Evolutionary conservation across 345 rosid genomes (phyloP).

Genomic region (Lepidium africanum): DNA sequence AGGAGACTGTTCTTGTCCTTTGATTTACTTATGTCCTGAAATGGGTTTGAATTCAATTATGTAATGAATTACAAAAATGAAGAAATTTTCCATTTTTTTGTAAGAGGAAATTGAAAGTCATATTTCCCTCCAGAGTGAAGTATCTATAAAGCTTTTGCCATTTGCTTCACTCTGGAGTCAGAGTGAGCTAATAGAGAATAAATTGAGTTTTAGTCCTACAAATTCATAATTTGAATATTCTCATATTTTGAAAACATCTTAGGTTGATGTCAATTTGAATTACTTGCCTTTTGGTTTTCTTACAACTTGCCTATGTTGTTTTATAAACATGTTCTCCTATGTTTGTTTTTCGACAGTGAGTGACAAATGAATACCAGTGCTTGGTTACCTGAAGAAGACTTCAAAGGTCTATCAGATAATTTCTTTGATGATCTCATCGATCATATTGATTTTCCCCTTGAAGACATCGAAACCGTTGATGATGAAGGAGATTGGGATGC

Average conservation of each 20-base stretch:
- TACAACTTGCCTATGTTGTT: no score
- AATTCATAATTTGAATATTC: no score
- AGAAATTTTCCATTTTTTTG: neutral
- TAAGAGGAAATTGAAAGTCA: neutral
- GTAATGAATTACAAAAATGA: neutral
- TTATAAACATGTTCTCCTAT: no score
- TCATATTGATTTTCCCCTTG: slow-evolving; percentile 43
- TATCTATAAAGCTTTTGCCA: no score
- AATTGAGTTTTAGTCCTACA: no score
- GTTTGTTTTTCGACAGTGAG: slow-evolving; percentile 22
- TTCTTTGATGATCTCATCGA: slow-evolving; percentile 54
- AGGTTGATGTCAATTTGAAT: neutral
- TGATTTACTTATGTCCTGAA: neutral
- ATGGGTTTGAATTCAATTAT: neutral
- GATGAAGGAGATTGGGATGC: slow-evolving; percentile 55
- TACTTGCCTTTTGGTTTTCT: no score
- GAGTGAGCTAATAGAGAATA: neutral
- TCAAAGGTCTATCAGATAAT: slow-evolving; percentile 49
- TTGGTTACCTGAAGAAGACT: slow-evolving; percentile 50
- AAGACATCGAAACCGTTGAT: slow-evolving; percentile 43
- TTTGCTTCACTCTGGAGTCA: neutral
- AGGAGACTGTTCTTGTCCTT: neutral
- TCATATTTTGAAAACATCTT: neutral
- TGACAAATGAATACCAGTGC: slow-evolving; percentile 37
- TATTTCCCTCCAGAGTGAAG: neutral